Evolutionary conservation across 768 basidiomycete genomes (phyloP).

Genomic region (Tubosaeta sp.): DNA sequence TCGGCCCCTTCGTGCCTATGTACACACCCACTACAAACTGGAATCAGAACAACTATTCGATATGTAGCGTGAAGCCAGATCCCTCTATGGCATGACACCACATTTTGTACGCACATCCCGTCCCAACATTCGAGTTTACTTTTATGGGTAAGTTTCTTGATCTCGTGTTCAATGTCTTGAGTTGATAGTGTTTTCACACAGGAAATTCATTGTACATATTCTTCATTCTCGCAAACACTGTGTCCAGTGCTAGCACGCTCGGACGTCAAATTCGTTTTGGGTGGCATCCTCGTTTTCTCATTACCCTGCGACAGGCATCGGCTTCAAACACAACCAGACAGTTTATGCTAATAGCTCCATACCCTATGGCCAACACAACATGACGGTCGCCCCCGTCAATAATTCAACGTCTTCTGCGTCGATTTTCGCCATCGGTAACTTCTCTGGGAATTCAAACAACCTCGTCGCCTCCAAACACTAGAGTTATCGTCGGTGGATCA

Average conservation of each 20-base stretch:
- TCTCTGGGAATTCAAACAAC: background rate
- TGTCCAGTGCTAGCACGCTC: background rate
- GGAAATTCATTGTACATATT: constrained; percentile 16
- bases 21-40: constrained; percentile 9
- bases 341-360: constrained; percentile 11
- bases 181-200: background rate
- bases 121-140: background rate
- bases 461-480: background rate
- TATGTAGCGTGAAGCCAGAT: background rate
- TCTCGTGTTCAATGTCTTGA: background rate
- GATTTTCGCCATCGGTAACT: too few relatives aligned
- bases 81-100: constrained; percentile 17
- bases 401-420: too few relatives aligned
- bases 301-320: background rate
- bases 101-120: background rate
- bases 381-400: constrained; percentile 5
- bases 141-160: constrained; percentile 6
- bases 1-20: constrained; percentile 11
- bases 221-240: constrained; percentile 11
- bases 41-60: constrained; percentile 3
- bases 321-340: constrained; percentile 12
- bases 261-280: constrained; percentile 11
- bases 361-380: constrained; percentile 2
- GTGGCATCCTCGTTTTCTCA: background rate
- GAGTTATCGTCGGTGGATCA: constrained; percentile 1